Evolutionary conservation across 1,284 basidiomycete genomes (phyloP), one percentile per base, ranked within the genome.

Genomic region (Exobasidium rhododendri): DNA sequence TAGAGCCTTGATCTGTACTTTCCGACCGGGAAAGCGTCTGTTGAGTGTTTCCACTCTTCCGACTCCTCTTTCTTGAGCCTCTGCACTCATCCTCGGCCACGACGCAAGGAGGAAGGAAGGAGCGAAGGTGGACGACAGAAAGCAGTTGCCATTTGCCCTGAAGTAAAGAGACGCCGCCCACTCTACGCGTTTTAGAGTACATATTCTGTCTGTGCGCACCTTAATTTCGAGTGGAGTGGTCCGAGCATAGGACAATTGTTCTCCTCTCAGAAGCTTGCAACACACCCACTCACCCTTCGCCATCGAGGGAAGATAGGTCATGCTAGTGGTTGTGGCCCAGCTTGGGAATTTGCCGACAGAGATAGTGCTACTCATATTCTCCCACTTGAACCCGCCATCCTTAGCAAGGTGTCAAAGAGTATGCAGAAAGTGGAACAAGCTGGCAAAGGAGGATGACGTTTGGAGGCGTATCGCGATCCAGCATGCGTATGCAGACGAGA

Each of bases 321-420:
- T 40, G 35, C 35, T 10, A 40, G 35, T 17, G 7, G 35, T 40
- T 40, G 10, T 17, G 7, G 17, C 35, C 17, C 35, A 40, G 35
- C 35, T 40, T 10, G 32, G 10, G 20, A 24, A 13, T 10, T 59
- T 72, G 5, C 70, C 70, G 2, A 50, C 61, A 49, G 70, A 72
- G 55, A 62, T 64, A 2, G 64, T 64, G 14, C 26, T 58, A 1
- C 20, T 63, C 32, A 56, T 72, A 4, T 62, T 72, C 26, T 58
- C 61, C 56, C 62, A 58, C 40, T 61, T 72, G 30, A 50, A 62
- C 29, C 68, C 69, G 13, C 61, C 60, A 6, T 28, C 64, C 2
- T 63, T 74, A 11, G 11, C 22, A 17, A 52, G 54, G 22, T 55
- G 58, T 55, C 29, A 45, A n/a, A 56, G 29, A 30, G 71, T 74